Evolutionary conservation across 331 rosid genomes (phyloP).

Genomic region (Dryas integrifolia): DNA sequence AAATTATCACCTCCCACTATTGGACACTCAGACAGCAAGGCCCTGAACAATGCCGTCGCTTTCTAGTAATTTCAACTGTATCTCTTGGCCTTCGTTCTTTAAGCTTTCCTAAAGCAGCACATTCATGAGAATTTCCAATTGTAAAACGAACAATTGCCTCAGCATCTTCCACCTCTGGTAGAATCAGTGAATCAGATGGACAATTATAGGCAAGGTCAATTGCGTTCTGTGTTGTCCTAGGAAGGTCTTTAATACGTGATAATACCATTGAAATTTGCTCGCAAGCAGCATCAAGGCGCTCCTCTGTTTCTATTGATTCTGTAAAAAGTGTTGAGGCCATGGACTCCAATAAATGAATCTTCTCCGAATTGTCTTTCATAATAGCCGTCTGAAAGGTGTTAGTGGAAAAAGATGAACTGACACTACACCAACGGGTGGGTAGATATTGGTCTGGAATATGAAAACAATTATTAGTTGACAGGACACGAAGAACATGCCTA

Average conservation of each 20-base stretch:
- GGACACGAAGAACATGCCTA: slow-evolving; percentile 67
- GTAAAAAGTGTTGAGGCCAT: slow-evolving; percentile 53
- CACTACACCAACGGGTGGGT: slow-evolving; percentile 59
- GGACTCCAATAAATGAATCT: slow-evolving; percentile 58
- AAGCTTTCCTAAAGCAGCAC: slow-evolving; percentile 53
- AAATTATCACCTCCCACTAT: slow-evolving; percentile 48
- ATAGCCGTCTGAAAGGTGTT: slow-evolving; percentile 37
- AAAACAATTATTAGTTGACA: slow-evolving; percentile 78
- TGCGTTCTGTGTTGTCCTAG: slow-evolving; percentile 46
- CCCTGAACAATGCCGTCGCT: slow-evolving; percentile 54
- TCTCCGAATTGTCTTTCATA: slow-evolving; percentile 52
- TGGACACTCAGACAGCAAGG: slow-evolving; percentile 63
- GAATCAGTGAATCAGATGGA: slow-evolving; percentile 56
- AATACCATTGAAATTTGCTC: slow-evolving; percentile 62
- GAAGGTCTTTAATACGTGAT: slow-evolving; percentile 62
- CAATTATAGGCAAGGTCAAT: slow-evolving; percentile 48
- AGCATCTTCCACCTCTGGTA: slow-evolving; percentile 64
- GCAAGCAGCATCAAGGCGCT: slow-evolving; percentile 66
- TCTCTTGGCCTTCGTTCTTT: slow-evolving; percentile 76
- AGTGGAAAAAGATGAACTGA: slow-evolving; percentile 36
- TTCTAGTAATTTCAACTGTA: slow-evolving; percentile 53
- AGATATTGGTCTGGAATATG: slow-evolving; percentile 74
- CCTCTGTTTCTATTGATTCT: slow-evolving; percentile 73
- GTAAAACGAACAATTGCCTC: slow-evolving; percentile 58
- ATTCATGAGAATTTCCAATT: slow-evolving; percentile 53